Conservation (phyloP, 345 rosid species). For the Syzygium oleosum region DNA sequence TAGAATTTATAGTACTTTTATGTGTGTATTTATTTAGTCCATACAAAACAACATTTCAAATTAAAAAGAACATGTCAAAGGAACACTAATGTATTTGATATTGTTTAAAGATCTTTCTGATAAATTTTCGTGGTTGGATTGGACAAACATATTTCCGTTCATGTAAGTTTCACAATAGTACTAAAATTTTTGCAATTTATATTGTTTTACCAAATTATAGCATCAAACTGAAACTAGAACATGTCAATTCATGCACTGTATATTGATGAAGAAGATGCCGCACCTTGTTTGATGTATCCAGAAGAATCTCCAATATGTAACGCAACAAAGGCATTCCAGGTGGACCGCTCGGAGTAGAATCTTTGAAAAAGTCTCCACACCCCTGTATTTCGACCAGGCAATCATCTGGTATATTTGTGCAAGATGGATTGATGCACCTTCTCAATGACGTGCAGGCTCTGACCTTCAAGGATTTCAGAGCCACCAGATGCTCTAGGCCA, state of each 20-base stretch:
- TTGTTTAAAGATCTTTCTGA: too few relatives aligned
- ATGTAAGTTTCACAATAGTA: rapidly evolving
- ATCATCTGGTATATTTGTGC: background rate
- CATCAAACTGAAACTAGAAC: too few relatives aligned
- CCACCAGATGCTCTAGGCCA: background rate
- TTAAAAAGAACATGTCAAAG: too few relatives aligned
- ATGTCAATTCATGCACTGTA: background rate
- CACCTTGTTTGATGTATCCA: background rate
- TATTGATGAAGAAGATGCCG: background rate
- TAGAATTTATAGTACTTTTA: too few relatives aligned
- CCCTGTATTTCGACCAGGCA: background rate
- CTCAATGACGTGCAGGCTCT: rapidly evolving
- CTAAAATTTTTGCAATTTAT: too few relatives aligned
- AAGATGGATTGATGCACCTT: too few relatives aligned
- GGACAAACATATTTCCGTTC: too few relatives aligned
- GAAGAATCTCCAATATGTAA: background rate
- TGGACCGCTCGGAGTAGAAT: background rate
- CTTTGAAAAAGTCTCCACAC: background rate
- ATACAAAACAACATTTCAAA: too few relatives aligned
- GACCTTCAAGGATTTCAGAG: background rate
- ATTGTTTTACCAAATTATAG: too few relatives aligned
- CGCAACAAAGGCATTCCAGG: background rate
- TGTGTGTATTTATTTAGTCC: too few relatives aligned
- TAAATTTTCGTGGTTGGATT: rapidly evolving
- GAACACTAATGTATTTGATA: background rate